Percentiles rank a stretch among this genome's conserved stretches.
These are phyloP conservation scores for Podosphaera fusca DNA, from an alignment of 2,329 filamentous ascomycete species.

Conservation along the genomic window DNA sequence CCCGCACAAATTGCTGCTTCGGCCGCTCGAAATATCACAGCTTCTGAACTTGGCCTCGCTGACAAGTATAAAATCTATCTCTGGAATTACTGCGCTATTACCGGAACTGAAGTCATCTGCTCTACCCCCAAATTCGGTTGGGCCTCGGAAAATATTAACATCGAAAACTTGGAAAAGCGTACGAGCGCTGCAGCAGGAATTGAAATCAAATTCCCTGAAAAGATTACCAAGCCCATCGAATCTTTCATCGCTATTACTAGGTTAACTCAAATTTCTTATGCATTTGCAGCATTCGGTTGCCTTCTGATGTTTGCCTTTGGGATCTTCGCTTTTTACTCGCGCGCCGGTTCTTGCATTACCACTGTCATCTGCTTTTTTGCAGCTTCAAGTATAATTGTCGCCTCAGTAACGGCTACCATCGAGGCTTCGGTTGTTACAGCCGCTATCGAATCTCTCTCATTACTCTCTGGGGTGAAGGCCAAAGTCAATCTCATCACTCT, in stretches of 20 bases:
- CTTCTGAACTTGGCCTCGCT: constrained; percentile 30
- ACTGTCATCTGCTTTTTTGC: constrained; percentile 51
- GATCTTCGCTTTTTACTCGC: constrained; percentile 61
- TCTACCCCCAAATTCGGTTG: constrained; percentile 50
- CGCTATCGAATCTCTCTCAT: constrained; percentile 40
- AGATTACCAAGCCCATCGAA: constrained; percentile 42
- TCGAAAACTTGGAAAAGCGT: constrained; percentile 35
- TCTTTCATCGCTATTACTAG: constrained; percentile 51
- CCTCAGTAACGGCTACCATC: constrained; percentile 51
- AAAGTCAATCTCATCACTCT: constrained; percentile 47
- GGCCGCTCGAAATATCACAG: constrained; percentile 18
- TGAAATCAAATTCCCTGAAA: constrained; percentile 41
- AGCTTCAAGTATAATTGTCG: constrained; percentile 28
- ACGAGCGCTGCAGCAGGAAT: constrained; percentile 21
- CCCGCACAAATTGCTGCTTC: neutral
- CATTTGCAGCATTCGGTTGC: constrained; percentile 48
- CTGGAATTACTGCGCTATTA: constrained; percentile 61
- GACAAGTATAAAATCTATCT: constrained; percentile 64
- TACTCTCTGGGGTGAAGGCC: constrained; percentile 47
- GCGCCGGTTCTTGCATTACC: constrained; percentile 60
- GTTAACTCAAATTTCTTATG: constrained; percentile 67
- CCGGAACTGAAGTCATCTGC: constrained; percentile 35
- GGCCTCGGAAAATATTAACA: constrained; percentile 48
- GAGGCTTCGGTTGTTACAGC: constrained; percentile 48
- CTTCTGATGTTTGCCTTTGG: constrained; percentile 53